Conservation (phyloP, 1,139 yeast species). For the Sugiyamaella xylanicola region DNA sequence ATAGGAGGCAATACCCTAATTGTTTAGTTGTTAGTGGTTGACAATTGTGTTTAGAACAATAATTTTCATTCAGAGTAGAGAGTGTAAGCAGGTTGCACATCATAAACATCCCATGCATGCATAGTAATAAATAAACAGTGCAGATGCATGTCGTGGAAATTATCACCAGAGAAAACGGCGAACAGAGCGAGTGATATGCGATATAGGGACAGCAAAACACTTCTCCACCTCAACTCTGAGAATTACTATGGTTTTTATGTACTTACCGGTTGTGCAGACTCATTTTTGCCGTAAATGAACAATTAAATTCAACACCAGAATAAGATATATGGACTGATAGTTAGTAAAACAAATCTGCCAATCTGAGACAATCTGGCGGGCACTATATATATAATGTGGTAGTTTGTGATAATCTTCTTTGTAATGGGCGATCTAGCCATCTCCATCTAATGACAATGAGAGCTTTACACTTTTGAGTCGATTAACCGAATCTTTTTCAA, state of each 20-base stretch:
- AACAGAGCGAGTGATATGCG: no score
- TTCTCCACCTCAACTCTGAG: no score
- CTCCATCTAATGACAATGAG: constrained; percentile 5
- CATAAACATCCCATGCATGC: neutral
- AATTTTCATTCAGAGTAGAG: neutral
- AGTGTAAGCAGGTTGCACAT: neutral
- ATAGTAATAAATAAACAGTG: neutral
- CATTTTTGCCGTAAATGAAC: neutral
- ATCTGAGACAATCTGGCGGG: neutral
- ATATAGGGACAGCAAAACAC: no score
- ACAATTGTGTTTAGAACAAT: neutral
- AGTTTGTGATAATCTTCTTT: neutral
- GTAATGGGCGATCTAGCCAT: constrained; percentile 1
- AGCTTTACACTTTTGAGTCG: constrained; percentile 1
- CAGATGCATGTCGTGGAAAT: neutral
- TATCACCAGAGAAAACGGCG: neutral
- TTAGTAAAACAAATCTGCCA: neutral
- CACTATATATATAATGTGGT: neutral
- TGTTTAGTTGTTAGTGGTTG: neutral
- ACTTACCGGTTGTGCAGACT: constrained; percentile 16
- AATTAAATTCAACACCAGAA: neutral
- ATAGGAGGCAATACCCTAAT: constrained; percentile 21
- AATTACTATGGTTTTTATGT: neutral
- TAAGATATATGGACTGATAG: neutral
- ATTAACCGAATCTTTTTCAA: constrained; percentile 12